Evolutionary conservation across 163 green algal species (phyloP), one percentile per base, ranked within the genome.

Genomic region (Scenedesmus sp.): DNA sequence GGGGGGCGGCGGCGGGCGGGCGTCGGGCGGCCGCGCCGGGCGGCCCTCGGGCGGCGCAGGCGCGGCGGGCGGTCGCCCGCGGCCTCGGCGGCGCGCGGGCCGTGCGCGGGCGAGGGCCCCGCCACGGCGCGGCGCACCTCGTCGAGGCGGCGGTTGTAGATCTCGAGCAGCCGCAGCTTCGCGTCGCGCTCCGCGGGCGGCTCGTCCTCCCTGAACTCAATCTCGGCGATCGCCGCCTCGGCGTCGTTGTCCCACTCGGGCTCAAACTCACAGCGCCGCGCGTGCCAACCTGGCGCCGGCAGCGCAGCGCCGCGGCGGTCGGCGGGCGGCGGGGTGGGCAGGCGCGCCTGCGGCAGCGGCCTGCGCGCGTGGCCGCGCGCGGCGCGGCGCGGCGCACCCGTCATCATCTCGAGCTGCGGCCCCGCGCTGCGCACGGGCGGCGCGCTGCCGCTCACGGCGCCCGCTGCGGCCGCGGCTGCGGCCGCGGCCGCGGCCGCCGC

Each of bases 251-350:
- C 53, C 44, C 78, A 77, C 83, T 98, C 94, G 0, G 91, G 93
- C 56, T 99, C 96, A 89, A 99, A 99, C 83, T 99, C 96, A 69
- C 93, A 84, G 20, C 95, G 91, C 87, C 97, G 97, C 2, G 90
- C 81, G 78, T 98, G 89, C 85, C 94, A 99, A 15, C 96, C 96
- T 9, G 57, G 47, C 70, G 24, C 5, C 3, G 44, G n/a, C 31
- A 29, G 50, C 18, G 31, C 50, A 58, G 10, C 10, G n/a, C 0
- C 9, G 24, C 15, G 20, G 3, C 0, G 18, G 18, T 4, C 28
- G 34, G 31, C 34, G 4, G 7, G 39, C 39, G 39, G 7, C 39
- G 39, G 7, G 39, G 7, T 15, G 7, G 39, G 39, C 39, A 47
- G 75, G 22, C 11, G 34, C 36, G 56, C 5, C 50, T 47, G 42